Percentiles rank a stretch among this genome's conserved stretches.
Conservation (phyloP, 257 asterid species). For the Scutellaria galericulata region DNA sequence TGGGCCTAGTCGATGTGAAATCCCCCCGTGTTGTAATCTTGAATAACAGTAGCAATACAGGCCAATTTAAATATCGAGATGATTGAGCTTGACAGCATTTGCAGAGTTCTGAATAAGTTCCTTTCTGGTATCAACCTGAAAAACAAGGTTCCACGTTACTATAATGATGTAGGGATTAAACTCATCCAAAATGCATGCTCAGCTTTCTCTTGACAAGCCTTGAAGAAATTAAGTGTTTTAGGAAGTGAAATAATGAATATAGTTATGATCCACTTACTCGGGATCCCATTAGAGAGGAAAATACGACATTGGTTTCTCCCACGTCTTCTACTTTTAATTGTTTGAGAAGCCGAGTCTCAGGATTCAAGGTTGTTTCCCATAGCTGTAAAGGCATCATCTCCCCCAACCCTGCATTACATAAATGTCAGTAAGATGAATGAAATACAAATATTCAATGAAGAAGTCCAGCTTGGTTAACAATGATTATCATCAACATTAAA, state of each 20-base stretch:
- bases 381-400: conserved; percentile 99
- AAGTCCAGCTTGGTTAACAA: no score
- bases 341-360: conserved; percentile 79
- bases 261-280: conserved; percentile 54
- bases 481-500: no score
- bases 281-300: conserved; percentile 96
- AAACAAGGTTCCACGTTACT: conserved; percentile 17
- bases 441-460: no score
- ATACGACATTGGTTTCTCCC: conserved; percentile 82
- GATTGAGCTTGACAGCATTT: conserved; percentile 60
- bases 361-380: conserved; percentile 98
- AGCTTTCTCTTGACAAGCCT: neutral
- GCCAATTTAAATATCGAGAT: conserved; percentile 67
- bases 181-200: conserved; percentile 1
- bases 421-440: neutral
- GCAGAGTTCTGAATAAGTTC: conserved; percentile 70
- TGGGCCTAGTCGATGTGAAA: conserved; percentile 19
- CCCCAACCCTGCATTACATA: conserved; percentile 75
- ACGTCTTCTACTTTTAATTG: conserved; percentile 82
- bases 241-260: neutral
- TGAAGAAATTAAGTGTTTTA: neutral
- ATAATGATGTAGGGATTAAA: conserved; percentile 9
- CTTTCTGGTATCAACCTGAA: conserved; percentile 89
- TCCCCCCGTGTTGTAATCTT: neutral
- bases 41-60: neutral